These are phyloP conservation scores for Penicillium malachiteum DNA, from an alignment of 495 filamentous ascomycete species.

Conservation along the genomic window DNA sequence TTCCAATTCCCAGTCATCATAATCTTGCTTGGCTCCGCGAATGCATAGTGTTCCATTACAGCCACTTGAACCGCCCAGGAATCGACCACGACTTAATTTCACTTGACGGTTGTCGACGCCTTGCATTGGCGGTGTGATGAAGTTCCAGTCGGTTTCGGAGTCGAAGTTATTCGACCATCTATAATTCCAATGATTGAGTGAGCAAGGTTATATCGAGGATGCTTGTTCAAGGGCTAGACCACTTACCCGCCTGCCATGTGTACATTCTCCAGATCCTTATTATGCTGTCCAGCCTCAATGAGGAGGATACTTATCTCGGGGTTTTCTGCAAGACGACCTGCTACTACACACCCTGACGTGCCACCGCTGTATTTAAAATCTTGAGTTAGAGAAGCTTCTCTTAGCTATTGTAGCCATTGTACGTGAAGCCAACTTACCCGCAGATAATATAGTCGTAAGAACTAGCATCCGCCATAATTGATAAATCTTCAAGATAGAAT, in stretches of 20 bases:
- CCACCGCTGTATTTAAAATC: too few species aligned
- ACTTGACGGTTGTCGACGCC: slow-evolving; percentile 55
- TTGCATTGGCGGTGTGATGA: slow-evolving; percentile 53
- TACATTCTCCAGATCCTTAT: slow-evolving; percentile 45
- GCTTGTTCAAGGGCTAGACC: background rate
- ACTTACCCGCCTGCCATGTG: slow-evolving; percentile 47
- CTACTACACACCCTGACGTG: slow-evolving; percentile 59
- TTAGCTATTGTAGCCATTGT: too few species aligned
- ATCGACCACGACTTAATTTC: slow-evolving; percentile 58
- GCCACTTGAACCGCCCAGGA: slow-evolving; percentile 58
- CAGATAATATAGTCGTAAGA: slow-evolving; percentile 39
- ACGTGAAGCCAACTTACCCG: slow-evolving; percentile 34
- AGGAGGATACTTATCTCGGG: slow-evolving; percentile 51
- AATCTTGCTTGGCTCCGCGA: slow-evolving; percentile 58
- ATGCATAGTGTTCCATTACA: slow-evolving; percentile 64
- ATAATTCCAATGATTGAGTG: background rate
- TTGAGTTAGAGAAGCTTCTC: too few species aligned
- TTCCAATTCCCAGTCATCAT: slow-evolving; percentile 58
- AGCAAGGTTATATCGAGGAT: background rate
- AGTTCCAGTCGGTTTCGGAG: slow-evolving; percentile 56
- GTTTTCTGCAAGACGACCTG: slow-evolving; percentile 60
- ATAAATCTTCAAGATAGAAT: background rate
- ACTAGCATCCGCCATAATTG: slow-evolving; percentile 13
- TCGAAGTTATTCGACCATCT: slow-evolving; percentile 47
- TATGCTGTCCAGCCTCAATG: slow-evolving; percentile 54